A percentile compares a stretch with the other conserved stretches of the same genome.
Conservation (phyloP, 2,329 filamentous ascomycete genomes). For the Fusarium sp. region DNA sequence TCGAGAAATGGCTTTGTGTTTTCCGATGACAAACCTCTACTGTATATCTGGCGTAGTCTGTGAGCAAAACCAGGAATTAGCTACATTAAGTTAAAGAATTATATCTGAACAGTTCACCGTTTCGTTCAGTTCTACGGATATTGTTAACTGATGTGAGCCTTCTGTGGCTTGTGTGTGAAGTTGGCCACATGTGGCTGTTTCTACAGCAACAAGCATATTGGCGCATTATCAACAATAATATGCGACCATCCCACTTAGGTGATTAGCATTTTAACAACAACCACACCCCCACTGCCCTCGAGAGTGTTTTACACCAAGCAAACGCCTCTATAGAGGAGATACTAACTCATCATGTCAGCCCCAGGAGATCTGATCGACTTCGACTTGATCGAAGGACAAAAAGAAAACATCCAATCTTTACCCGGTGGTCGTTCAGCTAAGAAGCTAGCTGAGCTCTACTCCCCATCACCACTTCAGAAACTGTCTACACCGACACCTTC, state of each 20-base stretch:
- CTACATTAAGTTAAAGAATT: background rate
- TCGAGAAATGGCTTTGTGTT: background rate
- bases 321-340: conserved; percentile 31
- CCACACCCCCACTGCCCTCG: conserved; percentile 15
- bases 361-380: conserved; percentile 75
- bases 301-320: conserved; percentile 23
- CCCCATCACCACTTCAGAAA: conserved; percentile 71
- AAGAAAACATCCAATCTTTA: conserved; percentile 97
- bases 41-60: background rate
- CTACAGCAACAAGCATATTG: conserved; percentile 37
- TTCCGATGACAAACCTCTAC: background rate
- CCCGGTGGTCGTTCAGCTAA: conserved; percentile 88
- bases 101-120: background rate
- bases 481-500: conserved; percentile 73
- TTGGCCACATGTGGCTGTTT: conserved; percentile 41
- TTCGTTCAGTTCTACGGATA: background rate
- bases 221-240: conserved; percentile 26
- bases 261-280: conserved; percentile 23
- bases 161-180: background rate
- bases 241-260: conserved; percentile 16
- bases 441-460: conserved; percentile 86
- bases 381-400: conserved; percentile 93
- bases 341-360: conserved; percentile 58
- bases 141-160: background rate
- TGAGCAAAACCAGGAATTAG: too few species aligned